Base-by-base conservation (phyloP, 2,329 filamentous ascomycete genomes). In the Sclerotinia subarctica region DNA sequence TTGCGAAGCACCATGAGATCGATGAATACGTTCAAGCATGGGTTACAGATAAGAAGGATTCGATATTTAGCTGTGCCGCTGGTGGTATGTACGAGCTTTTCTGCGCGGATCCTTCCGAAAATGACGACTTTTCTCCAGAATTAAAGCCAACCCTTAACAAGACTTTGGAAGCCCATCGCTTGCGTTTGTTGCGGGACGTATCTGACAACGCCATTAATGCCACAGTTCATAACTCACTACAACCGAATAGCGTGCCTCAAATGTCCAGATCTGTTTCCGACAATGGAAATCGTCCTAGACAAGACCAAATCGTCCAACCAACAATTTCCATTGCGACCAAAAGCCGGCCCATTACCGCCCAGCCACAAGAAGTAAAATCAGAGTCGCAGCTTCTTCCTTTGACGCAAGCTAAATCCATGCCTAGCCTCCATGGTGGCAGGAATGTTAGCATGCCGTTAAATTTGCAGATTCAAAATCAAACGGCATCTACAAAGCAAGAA, bases 11-110 rank as follows among this genome's bases (percentile, higher is more conserved):
- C 10, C 2, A 35, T 4, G 56, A 70, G 62, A 72, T 76, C 51
- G 54, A 72, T 10, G n/a, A 53, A 5, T 73, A 69, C 35, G 73
- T 69, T n/a, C 32, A 35, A 19, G 60, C 70, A 13, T 75, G 74
- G 73, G 51, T 71, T 15, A 24, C 8, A n/a, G 24, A 42, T 3
- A 56, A 69, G 26, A 56, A 11, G 42, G 46, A 60, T 11, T 21
- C 29, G 13, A 44, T 64, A 5, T 57, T 64, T 7, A 64, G 47
- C 24, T 26, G 42, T 52, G 52, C 26, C n/a, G 21, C 52, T 1
- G 65, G 54, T n/a, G 49, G 49, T 26, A 53, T 69, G 47, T 56
- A 53, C 52, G 15, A 32, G 4, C 21, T 64, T 53, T 64, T 69
- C 15, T 63, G 47, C 26, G 19, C 15, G 11, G 64, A 66, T 64